Percentiles rank a stretch among this genome's conserved stretches.
These are phyloP conservation scores for Trichaptum fuscoviolaceum DNA, from an alignment of 768 basidiomycete species.

Conservation along the genomic window DNA sequence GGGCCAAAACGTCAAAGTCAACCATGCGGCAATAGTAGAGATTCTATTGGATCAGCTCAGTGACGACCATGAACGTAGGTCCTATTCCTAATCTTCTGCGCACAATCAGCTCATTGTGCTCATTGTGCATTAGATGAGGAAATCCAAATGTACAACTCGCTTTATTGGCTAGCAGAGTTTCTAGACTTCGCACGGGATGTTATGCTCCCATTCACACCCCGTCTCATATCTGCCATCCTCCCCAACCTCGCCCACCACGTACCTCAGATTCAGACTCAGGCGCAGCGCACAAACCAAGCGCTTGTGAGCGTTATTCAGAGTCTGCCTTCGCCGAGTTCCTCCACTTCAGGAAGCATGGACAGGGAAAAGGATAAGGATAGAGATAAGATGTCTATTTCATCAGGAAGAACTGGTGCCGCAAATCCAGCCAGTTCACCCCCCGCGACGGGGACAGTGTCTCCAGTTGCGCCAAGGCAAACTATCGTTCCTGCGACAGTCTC, in stretches of 20 bases:
- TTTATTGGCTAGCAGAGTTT: conserved; percentile 91
- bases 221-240: conserved; percentile 87
- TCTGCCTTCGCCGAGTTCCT: conserved; percentile 68
- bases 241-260: conserved; percentile 93
- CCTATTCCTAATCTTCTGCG: conserved; percentile 6
- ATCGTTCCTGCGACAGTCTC: conserved; percentile 28
- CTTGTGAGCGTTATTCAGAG: conserved; percentile 82
- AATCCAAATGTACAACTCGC: conserved; percentile 90
- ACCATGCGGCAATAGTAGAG: conserved; percentile 89
- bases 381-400: conserved; percentile 25
- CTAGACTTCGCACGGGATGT: conserved; percentile 83
- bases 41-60: conserved; percentile 87
- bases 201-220: conserved; percentile 91
- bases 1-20: conserved; percentile 88
- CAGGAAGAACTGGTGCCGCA: conserved; percentile 28
- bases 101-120: background rate
- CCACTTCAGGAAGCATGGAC: conserved; percentile 16
- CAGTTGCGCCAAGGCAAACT: conserved; percentile 44
- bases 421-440: conserved; percentile 49
- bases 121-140: conserved; percentile 64
- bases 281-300: conserved; percentile 79
- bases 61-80: conserved; percentile 59
- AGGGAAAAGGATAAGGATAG: background rate
- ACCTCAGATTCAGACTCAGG: conserved; percentile 81
- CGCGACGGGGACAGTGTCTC: conserved; percentile 32